These are phyloP conservation scores for Tremella fuciformis DNA, from an alignment of 768 basidiomycete species.

Conservation along the genomic window DNA sequence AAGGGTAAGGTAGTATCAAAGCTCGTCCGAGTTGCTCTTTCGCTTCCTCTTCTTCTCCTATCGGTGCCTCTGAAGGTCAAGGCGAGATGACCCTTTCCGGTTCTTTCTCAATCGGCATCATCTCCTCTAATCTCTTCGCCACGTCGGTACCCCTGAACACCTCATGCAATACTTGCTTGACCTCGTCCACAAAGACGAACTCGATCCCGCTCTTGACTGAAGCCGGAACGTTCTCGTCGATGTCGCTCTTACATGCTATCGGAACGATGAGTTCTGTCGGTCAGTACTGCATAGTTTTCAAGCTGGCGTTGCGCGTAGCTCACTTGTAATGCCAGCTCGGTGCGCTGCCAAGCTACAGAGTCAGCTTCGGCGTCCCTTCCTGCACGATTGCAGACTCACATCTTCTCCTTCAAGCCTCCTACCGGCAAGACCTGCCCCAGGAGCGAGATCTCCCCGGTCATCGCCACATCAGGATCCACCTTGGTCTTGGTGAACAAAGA, in stretches of 20 bases:
- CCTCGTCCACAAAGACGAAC: conserved; percentile 93
- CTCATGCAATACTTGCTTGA: conserved; percentile 81
- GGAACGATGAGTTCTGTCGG: conserved; percentile 52
- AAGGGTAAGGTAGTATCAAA: too few species aligned
- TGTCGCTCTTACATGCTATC: conserved; percentile 79
- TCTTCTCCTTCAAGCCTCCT: conserved; percentile 75
- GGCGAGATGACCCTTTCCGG: conserved; percentile 30
- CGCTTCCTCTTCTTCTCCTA: too few species aligned
- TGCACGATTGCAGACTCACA: conserved; percentile 21
- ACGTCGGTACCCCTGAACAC: conserved; percentile 69
- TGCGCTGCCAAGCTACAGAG: conserved; percentile 79
- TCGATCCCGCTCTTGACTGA: conserved; percentile 93
- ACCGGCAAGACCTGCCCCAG: conserved; percentile 95
- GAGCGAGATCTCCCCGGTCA: conserved; percentile 97
- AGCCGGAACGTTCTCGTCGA: conserved; percentile 94
- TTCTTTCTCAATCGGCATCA: conserved; percentile 52
- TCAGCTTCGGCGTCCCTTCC: too few species aligned
- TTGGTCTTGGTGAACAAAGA: conserved; percentile 81
- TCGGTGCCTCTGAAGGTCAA: background rate
- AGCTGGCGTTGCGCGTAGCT: conserved; percentile 13
- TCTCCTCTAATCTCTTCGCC: conserved; percentile 68
- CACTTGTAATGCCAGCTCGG: conserved; percentile 88
- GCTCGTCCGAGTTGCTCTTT: too few species aligned
- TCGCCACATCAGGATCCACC: conserved; percentile 85
- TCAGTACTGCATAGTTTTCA: conserved; percentile 1